Conservation (phyloP, 2,329 filamentous ascomycete genomes). For the Plenodomus biglobosus region DNA sequence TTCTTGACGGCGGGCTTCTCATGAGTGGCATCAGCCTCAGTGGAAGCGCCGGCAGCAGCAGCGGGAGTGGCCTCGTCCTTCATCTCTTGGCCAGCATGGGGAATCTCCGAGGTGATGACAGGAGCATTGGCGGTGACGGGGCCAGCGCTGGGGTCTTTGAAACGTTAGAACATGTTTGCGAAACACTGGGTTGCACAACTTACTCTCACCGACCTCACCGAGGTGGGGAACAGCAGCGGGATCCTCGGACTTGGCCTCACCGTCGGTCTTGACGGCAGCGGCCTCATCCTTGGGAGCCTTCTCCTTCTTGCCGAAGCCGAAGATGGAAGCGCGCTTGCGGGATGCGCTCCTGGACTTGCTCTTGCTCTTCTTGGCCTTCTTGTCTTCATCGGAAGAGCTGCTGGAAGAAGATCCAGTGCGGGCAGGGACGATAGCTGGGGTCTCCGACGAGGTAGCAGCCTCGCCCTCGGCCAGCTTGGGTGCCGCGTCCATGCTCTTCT, state of each 20-base stretch:
- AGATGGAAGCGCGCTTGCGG: constrained; percentile 61
- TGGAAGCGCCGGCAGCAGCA: constrained; percentile 39
- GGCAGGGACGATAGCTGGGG: constrained; percentile 26
- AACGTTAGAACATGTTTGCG: constrained; percentile 9
- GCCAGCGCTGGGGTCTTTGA: background rate
- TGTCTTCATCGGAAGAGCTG: constrained; percentile 51
- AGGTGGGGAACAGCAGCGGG: constrained; percentile 33
- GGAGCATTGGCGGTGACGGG: constrained; percentile 37
- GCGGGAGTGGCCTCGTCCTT: constrained; percentile 50
- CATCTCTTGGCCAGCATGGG: constrained; percentile 35
- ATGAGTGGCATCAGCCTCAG: constrained; percentile 43
- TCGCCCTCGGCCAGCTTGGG: constrained; percentile 42
- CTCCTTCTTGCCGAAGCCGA: constrained; percentile 65
- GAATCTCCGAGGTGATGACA: constrained; percentile 36
- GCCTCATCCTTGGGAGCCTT: constrained; percentile 50
- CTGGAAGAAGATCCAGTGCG: constrained; percentile 46
- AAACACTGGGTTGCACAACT: constrained; percentile 5
- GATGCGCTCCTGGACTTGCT: constrained; percentile 64
- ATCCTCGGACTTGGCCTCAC: constrained; percentile 36
- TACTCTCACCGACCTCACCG: constrained; percentile 28
- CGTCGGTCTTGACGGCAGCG: constrained; percentile 39
- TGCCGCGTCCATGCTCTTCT: constrained; percentile 53
- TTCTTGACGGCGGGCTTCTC: constrained; percentile 67
- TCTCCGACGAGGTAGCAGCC: constrained; percentile 22
- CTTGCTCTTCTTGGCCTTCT: constrained; percentile 50